A percentile compares a stretch with the other conserved stretches of the same genome.
phyloP scores from a whole-genome alignment of 2,329 filamentous ascomycete genomes.

The Trichoderma koningii region DNA sequence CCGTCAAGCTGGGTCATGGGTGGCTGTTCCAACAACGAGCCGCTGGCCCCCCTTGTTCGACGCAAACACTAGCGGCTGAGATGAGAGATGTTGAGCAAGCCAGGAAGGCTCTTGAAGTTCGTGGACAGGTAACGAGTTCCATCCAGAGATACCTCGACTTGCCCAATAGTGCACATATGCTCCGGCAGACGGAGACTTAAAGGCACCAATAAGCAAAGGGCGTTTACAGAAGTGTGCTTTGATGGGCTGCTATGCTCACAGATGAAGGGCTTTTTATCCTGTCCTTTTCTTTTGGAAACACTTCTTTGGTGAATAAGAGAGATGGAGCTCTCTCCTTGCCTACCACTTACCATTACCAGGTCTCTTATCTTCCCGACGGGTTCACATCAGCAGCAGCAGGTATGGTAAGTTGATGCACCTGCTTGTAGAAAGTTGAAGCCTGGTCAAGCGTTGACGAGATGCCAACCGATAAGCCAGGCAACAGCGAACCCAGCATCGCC shows the following conservation, averaged over 20 bases:
- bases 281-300: neutral
- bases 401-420: too few relatives aligned
- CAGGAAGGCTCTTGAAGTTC: too few relatives aligned
- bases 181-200: neutral
- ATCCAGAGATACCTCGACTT: conserved; percentile 2
- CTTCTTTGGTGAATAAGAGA: neutral
- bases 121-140: neutral
- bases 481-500: neutral
- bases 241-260: too few relatives aligned
- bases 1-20: neutral
- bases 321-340: neutral
- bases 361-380: neutral
- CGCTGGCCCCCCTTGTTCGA: neutral
- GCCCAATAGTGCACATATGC: neutral
- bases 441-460: too few relatives aligned
- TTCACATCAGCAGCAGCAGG: neutral
- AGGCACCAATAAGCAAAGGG: neutral
- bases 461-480: neutral
- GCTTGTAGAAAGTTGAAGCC: too few relatives aligned
- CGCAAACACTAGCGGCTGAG: neutral
- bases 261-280: too few relatives aligned
- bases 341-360: neutral
- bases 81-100: neutral
- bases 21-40: neutral
- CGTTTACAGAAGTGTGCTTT: neutral